phyloP scores from a whole-genome alignment of 1,284 basidiomycete genomes.

The Sporisorium graminicola region DNA sequence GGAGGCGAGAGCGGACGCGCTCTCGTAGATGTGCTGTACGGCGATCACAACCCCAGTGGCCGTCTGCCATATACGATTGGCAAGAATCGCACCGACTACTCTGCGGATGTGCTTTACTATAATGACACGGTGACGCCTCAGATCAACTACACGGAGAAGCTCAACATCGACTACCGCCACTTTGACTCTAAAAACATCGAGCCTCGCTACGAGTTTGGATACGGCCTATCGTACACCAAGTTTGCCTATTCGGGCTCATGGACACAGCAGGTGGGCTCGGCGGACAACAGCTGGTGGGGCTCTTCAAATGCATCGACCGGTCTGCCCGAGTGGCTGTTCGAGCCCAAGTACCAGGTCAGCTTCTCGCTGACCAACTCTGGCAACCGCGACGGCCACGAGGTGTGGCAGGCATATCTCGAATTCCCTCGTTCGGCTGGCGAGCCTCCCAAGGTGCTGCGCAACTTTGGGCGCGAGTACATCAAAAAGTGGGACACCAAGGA shows the following conservation, averaged over 20 bases:
- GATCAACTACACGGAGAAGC: slow-evolving; percentile 60
- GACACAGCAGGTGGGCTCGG: slow-evolving; percentile 39
- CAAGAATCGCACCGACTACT: slow-evolving; percentile 53
- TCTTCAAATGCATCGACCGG: slow-evolving; percentile 29
- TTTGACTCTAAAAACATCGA: slow-evolving; percentile 55
- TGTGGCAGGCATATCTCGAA: slow-evolving; percentile 60
- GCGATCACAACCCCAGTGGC: slow-evolving; percentile 59
- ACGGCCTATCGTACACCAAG: slow-evolving; percentile 61
- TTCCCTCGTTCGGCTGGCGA: slow-evolving; percentile 57
- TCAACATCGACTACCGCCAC: slow-evolving; percentile 59
- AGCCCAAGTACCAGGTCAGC: slow-evolving; percentile 49
- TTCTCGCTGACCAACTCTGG: slow-evolving; percentile 60
- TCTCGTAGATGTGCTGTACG: slow-evolving; percentile 58
- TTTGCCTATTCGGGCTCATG: slow-evolving; percentile 52
- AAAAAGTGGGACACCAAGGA: slow-evolving; percentile 30
- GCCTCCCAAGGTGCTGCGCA: slow-evolving; percentile 61
- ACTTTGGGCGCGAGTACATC: slow-evolving; percentile 55
- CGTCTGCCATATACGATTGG: slow-evolving; percentile 64
- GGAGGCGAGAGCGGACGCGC: slow-evolving; percentile 59
- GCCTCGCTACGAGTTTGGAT: slow-evolving; percentile 60
- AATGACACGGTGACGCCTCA: slow-evolving; percentile 47
- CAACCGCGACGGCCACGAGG: slow-evolving; percentile 55
- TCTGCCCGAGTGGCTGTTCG: slow-evolving; percentile 59
- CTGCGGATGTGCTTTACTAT: slow-evolving; percentile 55
- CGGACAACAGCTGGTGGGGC: slow-evolving; percentile 54